Evolutionary conservation across 352 stramenopile genomes (phyloP), one percentile per base, ranked within the genome.

Genomic region (Thalassiosira mediterranea): DNA sequence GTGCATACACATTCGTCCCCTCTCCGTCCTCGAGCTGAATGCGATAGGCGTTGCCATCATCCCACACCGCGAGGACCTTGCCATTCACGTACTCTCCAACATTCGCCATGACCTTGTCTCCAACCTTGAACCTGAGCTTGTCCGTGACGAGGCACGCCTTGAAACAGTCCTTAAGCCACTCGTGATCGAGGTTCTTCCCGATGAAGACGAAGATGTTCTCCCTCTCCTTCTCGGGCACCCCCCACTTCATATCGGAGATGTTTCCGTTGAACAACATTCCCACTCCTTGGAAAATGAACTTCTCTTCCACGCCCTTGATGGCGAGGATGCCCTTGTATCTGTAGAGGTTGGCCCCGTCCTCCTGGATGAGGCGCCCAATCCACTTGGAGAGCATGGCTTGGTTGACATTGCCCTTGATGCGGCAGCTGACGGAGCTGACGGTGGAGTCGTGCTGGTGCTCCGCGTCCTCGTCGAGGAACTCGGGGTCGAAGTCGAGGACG

Each of bases 281-380:
- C 4, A 97, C 93, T 21, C 93, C 93, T 68, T 97, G 93, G 64
- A 96, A 97, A 40, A 96, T 86, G 73, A 96, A 97, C 78, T 95
- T 95, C 46, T 90, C 47, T 37, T 95, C 84, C 38, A 93, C 90
- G n/a, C 90, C 93, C 21, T 89, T 92, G 44, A 97, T 88, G 7
- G 91, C 88, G 53, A 97, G 81, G 32, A 97, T 81, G n/a, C 93
- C 93, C 72, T 97, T 97, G 80, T 95, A 96, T 7, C 93, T 87
- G 37, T 95, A 90, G 28, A 97, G 67, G 67, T 96, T 93, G 11
- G 91, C 88, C 44, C 93, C 92, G 57, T 96, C 86, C 28, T 90
- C 90, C 44, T 84, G 56, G 29, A 96, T 83, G 2, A 97, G 70
- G 40, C 93, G 87, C n/a, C 88, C 67, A 52, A 97, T 95, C 90